phyloP scores from a whole-genome alignment of 2,329 filamentous ascomycete species.

The Clonostachys solani region DNA sequence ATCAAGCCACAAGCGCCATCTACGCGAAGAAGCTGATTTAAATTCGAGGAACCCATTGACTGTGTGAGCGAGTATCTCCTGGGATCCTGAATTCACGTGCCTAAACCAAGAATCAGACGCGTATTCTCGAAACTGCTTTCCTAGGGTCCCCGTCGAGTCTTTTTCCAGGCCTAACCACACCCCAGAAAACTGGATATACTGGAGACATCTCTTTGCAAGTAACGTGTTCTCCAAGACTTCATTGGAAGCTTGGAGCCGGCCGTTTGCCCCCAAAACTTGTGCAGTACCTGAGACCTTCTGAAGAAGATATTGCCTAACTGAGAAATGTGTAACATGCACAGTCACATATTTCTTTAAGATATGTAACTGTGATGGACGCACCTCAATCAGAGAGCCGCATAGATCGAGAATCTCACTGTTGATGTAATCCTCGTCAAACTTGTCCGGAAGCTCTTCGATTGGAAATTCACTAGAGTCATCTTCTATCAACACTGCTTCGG shows the following conservation, averaged over 20 bases:
- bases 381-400: conserved; percentile 21
- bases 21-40: no score
- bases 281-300: neutral
- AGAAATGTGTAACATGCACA: conserved; percentile 12
- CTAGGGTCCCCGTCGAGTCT: no score
- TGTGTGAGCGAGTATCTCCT: no score
- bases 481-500: conserved; percentile 10
- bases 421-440: conserved; percentile 17
- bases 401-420: conserved; percentile 16
- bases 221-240: neutral
- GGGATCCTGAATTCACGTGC: no score
- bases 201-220: neutral
- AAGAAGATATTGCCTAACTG: conserved; percentile 10
- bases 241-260: neutral
- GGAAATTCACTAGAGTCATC: neutral
- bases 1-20: no score
- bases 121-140: no score
- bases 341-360: accelerated
- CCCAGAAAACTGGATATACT: neutral
- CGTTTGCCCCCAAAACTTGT: neutral
- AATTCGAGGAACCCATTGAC: no score
- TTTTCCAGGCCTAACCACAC: neutral
- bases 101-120: no score
- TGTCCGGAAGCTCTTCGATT: conserved; percentile 8
- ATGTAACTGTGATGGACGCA: neutral